These are phyloP conservation scores for Dryas integrifolia DNA, from an alignment of 331 rosid species.

Conservation along the genomic window DNA sequence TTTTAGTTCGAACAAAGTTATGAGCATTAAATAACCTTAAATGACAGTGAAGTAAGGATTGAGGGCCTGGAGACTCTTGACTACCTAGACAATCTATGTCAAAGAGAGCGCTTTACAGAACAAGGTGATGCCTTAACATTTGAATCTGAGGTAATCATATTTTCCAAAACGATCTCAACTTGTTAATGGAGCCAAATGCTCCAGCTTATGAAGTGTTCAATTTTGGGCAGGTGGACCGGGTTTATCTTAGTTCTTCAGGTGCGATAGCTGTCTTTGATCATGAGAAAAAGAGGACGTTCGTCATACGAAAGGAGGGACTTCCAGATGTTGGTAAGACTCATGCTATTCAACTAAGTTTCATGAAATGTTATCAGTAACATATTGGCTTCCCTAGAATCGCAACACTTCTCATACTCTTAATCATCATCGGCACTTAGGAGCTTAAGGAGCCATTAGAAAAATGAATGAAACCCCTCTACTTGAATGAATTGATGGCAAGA, in stretches of 20 bases:
- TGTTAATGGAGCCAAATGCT: neutral
- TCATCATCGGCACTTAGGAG: no score
- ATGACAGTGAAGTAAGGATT: conserved; percentile 81
- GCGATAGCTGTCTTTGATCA: conserved; percentile 72
- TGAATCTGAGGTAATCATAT: conserved; percentile 72
- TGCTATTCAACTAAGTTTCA: neutral
- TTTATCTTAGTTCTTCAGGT: conserved; percentile 55
- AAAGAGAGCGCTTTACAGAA: conserved; percentile 82
- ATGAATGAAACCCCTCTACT: no score
- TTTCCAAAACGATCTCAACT: neutral
- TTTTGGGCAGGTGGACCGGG: conserved; percentile 65
- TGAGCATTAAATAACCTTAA: conserved; percentile 4
- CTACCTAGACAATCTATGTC: conserved; percentile 63
- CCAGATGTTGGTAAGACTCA: conserved; percentile 63
- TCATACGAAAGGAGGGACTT: conserved; percentile 68
- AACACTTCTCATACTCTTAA: neutral
- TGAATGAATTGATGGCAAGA: no score
- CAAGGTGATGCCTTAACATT: conserved; percentile 90
- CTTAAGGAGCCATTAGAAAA: no score
- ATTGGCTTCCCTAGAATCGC: neutral
- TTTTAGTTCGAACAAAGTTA: neutral
- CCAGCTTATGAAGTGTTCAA: neutral
- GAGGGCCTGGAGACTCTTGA: conserved; percentile 94
- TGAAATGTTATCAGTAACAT: neutral
- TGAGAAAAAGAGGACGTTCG: conserved; percentile 61